These are phyloP conservation scores for Syncephalis plumigaleata DNA, from an alignment of 371 early-diverging fungal genomes.

Conservation along the genomic window DNA sequence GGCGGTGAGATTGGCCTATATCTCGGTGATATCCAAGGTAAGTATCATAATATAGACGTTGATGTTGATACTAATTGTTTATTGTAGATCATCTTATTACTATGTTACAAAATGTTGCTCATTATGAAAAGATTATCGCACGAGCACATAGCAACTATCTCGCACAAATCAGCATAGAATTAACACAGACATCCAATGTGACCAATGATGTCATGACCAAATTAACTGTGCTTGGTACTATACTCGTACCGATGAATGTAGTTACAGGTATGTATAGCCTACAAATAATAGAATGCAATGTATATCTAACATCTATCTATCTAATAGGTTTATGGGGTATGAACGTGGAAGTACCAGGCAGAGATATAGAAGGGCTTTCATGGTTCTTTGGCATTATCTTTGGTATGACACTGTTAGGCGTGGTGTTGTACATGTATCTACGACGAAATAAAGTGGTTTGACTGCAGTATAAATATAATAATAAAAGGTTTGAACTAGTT, in stretches of 20 bases:
- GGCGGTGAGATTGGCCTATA: slow-evolving; percentile 45
- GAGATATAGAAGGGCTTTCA: slow-evolving; percentile 29
- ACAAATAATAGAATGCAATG: background rate
- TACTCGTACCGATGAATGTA: slow-evolving; percentile 82
- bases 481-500: too few relatives aligned
- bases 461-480: too few relatives aligned
- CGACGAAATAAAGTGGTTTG: too few relatives aligned
- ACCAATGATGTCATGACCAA: slow-evolving; percentile 85
- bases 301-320: background rate
- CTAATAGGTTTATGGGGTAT: slow-evolving; percentile 31
- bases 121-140: slow-evolving; percentile 79
- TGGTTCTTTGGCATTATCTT: slow-evolving; percentile 38
- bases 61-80: background rate
- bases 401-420: background rate
- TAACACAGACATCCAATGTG: slow-evolving; percentile 82
- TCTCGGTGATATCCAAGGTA: slow-evolving; percentile 81
- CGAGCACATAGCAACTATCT: slow-evolving; percentile 88
- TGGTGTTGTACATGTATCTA: too few relatives aligned
- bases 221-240: slow-evolving; percentile 78
- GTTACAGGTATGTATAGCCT: slow-evolving; percentile 31
- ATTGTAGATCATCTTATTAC: slow-evolving; percentile 80
- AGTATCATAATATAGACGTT: background rate
- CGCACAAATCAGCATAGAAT: slow-evolving; percentile 89
- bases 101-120: slow-evolving; percentile 79
- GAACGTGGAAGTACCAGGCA: slow-evolving; percentile 79